These are phyloP conservation scores for Globisporangium paroecandrum DNA, from an alignment of 352 stramenopile species.

Conservation along the genomic window DNA sequence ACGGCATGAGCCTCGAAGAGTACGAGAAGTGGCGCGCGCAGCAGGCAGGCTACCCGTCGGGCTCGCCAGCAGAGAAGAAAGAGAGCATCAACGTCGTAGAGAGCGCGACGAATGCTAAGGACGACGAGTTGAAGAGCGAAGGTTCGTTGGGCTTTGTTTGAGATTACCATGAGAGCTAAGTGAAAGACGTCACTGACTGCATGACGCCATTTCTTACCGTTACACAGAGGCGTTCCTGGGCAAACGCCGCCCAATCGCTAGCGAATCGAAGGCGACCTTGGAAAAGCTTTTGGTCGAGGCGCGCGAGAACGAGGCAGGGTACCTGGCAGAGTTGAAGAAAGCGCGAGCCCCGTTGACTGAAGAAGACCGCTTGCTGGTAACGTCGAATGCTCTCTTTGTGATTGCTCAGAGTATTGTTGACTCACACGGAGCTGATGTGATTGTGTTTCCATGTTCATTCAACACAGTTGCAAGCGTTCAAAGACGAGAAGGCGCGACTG, in stretches of 20 bases:
- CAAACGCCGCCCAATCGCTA: slow-evolving; percentile 10
- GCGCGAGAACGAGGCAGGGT: slow-evolving; percentile 76
- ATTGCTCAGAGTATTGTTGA: neutral
- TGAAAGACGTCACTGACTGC: slow-evolving; percentile 4
- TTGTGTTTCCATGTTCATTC: neutral
- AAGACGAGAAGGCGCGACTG: slow-evolving; percentile 80
- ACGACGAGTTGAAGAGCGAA: slow-evolving; percentile 23
- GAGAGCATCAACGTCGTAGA: slow-evolving; percentile 14
- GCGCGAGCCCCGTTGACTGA: slow-evolving; percentile 35
- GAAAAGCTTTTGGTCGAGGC: slow-evolving; percentile 73
- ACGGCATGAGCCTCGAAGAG: slow-evolving; percentile 85
- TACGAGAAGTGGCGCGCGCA: slow-evolving; percentile 83
- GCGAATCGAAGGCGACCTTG: slow-evolving; percentile 68
- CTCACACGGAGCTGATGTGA: neutral
- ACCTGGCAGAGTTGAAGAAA: slow-evolving; percentile 76
- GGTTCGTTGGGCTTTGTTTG: slow-evolving; percentile 12
- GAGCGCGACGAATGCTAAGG: slow-evolving; percentile 12
- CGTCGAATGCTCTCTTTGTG: neutral
- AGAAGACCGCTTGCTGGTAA: slow-evolving; percentile 82
- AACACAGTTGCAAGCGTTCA: slow-evolving; percentile 74
- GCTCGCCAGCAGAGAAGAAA: slow-evolving; percentile 31
- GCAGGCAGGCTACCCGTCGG: slow-evolving; percentile 43
- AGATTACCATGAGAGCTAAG: neutral
- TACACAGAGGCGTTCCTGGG: slow-evolving; percentile 16
- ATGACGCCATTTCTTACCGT: slow-evolving; percentile 30